phyloP scores from a whole-genome alignment of 495 filamentous ascomycete genomes.

The Rhypophila decipiens region DNA sequence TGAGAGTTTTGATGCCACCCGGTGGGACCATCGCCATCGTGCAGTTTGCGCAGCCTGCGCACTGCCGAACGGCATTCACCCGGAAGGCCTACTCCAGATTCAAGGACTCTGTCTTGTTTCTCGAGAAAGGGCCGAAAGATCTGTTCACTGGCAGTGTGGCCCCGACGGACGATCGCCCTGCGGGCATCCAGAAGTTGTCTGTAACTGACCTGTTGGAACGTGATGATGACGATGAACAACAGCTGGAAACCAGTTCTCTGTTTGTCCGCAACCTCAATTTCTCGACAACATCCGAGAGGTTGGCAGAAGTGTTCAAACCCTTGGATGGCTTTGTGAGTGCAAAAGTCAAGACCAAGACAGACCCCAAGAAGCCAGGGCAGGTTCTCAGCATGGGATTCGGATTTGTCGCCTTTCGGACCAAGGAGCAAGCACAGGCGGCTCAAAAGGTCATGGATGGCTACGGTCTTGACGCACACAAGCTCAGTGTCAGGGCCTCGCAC shows the following conservation, averaged over 20 bases:
- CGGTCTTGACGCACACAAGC: conserved; percentile 74
- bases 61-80: conserved; percentile 75
- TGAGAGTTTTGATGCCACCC: conserved; percentile 81
- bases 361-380: conserved; percentile 77
- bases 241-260: conserved; percentile 64
- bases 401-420: conserved; percentile 81
- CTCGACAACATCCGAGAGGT: conserved; percentile 65
- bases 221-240: conserved; percentile 47
- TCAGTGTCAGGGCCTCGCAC: conserved; percentile 77
- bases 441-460: conserved; percentile 79
- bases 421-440: conserved; percentile 70
- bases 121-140: conserved; percentile 87
- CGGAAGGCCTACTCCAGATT: conserved; percentile 81
- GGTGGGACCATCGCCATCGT: conserved; percentile 89
- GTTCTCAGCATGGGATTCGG: conserved; percentile 93
- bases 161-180: conserved; percentile 20
- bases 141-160: conserved; percentile 53
- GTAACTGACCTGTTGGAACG: conserved; percentile 51
- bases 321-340: conserved; percentile 82
- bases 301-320: conserved; percentile 68
- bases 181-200: conserved; percentile 34
- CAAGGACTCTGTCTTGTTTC: conserved; percentile 83
- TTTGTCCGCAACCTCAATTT: conserved; percentile 94
- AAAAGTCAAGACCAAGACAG: conserved; percentile 77
- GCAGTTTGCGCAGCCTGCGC: conserved; percentile 69